Evolutionary conservation across 805 yeast species (phyloP).

Genomic region (Wickerhamiella qilinensis): DNA sequence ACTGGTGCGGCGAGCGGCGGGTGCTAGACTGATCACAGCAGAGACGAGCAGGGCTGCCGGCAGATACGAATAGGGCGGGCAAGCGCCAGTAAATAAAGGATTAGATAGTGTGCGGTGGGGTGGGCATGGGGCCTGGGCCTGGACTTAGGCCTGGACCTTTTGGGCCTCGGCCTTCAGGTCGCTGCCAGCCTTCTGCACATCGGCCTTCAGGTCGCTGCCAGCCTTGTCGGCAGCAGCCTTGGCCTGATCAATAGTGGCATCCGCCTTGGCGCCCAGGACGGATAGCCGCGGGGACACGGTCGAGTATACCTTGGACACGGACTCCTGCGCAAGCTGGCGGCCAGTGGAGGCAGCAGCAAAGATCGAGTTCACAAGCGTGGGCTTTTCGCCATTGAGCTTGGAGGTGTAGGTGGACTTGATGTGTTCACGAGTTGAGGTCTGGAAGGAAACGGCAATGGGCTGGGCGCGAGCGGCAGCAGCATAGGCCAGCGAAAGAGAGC

Average conservation of each 20-base stretch:
- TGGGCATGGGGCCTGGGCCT: no score
- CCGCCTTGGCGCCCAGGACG: slow-evolving; percentile 1
- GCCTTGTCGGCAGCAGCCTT: slow-evolving; percentile 3
- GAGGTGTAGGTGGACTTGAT: slow-evolving; percentile 5
- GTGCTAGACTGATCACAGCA: no score
- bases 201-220: not conserved
- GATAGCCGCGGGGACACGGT: slow-evolving; percentile 1
- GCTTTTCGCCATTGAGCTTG: slow-evolving; percentile 8
- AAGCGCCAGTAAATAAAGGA: no score
- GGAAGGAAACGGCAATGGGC: slow-evolving; percentile 7
- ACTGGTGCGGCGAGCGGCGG: no score
- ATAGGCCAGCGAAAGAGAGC: slow-evolving; percentile 7
- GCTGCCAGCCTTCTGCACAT: no score
- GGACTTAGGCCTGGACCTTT: no score
- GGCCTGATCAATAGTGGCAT: slow-evolving; percentile 1
- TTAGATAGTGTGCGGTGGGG: no score
- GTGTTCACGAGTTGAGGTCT: slow-evolving; percentile 3
- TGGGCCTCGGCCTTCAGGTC: no score
- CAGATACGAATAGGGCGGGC: no score
- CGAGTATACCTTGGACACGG: not conserved
- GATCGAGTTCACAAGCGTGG: not conserved
- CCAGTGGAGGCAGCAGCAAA: slow-evolving; percentile 2
- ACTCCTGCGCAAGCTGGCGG: slow-evolving; percentile 4
- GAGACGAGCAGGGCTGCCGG: no score
- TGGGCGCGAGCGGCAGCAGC: slow-evolving; percentile 12